A percentile compares a stretch with the other conserved stretches of the same genome.
Conservation (phyloP, 2,329 filamentous ascomycete species). For the Neonectria faginata region DNA sequence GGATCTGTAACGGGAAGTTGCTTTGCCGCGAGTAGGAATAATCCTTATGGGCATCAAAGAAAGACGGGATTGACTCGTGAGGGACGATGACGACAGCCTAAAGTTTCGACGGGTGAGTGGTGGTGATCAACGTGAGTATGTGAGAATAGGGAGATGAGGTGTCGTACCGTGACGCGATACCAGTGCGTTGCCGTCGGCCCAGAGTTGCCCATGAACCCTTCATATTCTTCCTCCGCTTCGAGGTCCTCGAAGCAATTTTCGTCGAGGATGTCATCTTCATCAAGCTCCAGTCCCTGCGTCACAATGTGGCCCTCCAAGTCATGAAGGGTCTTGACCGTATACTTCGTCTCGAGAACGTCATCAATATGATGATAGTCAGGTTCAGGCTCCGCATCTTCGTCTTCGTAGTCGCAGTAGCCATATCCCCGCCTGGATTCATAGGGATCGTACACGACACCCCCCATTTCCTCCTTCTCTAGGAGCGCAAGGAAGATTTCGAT, state of each 20-base stretch:
- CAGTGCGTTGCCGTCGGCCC: constrained; percentile 40
- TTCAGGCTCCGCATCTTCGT: constrained; percentile 13
- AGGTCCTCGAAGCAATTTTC: constrained; percentile 35
- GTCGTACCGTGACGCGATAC: constrained; percentile 40
- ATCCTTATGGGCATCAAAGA: constrained; percentile 15
- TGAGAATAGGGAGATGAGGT: background rate
- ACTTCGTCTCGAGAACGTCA: constrained; percentile 13
- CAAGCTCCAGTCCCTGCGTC: constrained; percentile 27
- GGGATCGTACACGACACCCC: constrained; percentile 10
- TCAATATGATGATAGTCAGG: constrained; percentile 31
- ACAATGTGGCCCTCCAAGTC: constrained; percentile 44
- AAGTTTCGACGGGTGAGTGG: background rate
- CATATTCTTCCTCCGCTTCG: constrained; percentile 39
- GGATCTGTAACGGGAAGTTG: constrained; percentile 18
- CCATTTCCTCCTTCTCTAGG: constrained; percentile 46
- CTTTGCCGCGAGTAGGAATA: background rate
- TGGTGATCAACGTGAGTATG: too few species aligned
- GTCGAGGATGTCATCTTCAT: constrained; percentile 40
- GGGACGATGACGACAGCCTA: constrained; percentile 40
- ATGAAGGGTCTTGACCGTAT: constrained; percentile 43
- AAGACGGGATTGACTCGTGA: constrained; percentile 28
- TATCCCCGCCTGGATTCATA: too few species aligned
- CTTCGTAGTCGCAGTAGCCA: background rate
- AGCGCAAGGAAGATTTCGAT: constrained; percentile 51
- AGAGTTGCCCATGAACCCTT: constrained; percentile 46